These are phyloP conservation scores for Phoma sp. DNA, from an alignment of 2,329 filamentous ascomycete species.

Conservation along the genomic window DNA sequence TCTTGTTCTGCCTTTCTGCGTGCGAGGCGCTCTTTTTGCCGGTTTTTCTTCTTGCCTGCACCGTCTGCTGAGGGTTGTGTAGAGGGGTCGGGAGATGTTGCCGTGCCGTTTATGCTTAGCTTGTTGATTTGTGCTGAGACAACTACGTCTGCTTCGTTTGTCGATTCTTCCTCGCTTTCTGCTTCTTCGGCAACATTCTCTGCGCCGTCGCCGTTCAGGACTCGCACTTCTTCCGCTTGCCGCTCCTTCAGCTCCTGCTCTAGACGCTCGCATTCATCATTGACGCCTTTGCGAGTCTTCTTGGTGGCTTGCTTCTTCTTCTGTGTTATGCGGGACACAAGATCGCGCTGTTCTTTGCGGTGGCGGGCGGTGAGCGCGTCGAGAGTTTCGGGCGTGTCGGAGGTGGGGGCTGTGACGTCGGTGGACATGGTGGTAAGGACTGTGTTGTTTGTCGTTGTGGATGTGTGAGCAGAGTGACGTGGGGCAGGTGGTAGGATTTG, in stretches of 20 bases:
- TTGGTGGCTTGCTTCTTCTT: conserved; percentile 98
- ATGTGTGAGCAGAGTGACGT: background rate
- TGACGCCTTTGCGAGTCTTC: conserved; percentile 67
- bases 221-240: conserved; percentile 59
- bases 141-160: background rate
- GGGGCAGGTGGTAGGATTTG: background rate
- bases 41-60: conserved; percentile 71
- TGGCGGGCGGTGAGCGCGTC: conserved; percentile 82
- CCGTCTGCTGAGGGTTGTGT: conserved; percentile 7
- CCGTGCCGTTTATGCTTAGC: conserved; percentile 12
- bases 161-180: conserved; percentile 10
- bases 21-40: conserved; percentile 89
- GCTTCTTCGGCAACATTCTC: conserved; percentile 24
- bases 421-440: conserved; percentile 12
- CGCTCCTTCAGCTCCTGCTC: conserved; percentile 62
- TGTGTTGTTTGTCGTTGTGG: conserved; percentile 2
- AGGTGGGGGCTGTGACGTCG: conserved; percentile 17
- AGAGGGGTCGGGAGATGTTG: background rate
- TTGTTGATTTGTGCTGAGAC: conserved; percentile 2
- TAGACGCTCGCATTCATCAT: conserved; percentile 67
- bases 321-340: conserved; percentile 83
- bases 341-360: conserved; percentile 84
- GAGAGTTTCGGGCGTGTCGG: conserved; percentile 53
- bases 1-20: conserved; percentile 86
- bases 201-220: conserved; percentile 40